phyloP scores from a whole-genome alignment of 768 basidiomycete genomes.

The Agaricus sinodeliciosus region DNA sequence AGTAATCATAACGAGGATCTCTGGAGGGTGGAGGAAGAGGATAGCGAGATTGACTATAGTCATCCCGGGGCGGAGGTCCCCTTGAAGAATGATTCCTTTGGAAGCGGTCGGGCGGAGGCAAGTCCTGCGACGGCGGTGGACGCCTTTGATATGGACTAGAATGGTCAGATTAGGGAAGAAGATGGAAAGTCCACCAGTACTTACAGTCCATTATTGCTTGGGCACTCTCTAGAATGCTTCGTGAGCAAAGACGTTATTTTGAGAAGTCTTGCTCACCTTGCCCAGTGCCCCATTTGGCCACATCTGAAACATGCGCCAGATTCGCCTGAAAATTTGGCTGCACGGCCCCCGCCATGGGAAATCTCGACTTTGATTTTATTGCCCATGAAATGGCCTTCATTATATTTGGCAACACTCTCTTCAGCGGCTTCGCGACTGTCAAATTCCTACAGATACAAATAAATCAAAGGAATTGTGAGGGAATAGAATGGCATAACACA shows the following conservation, averaged over 20 bases:
- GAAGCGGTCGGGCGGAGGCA: conserved; percentile 52
- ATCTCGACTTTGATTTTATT: conserved; percentile 87
- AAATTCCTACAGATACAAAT: conserved; percentile 56
- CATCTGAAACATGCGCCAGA: conserved; percentile 88
- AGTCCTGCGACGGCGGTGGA: conserved; percentile 36
- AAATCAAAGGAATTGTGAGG: neutral
- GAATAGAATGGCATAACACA: conserved; percentile 50
- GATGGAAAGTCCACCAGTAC: conserved; percentile 18
- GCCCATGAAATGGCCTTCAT: conserved; percentile 89
- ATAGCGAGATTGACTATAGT: conserved; percentile 39
- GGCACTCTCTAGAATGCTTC: conserved; percentile 55
- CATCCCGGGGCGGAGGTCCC: conserved; percentile 42
- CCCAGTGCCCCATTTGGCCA: conserved; percentile 84
- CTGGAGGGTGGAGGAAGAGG: conserved; percentile 30
- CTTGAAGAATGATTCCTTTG: conserved; percentile 49
- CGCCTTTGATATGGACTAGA: conserved; percentile 32
- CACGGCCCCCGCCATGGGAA: conserved; percentile 78
- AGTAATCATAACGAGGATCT: conserved; percentile 58
- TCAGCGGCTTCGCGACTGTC: conserved; percentile 76
- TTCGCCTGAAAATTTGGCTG: conserved; percentile 77
- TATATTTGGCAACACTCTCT: conserved; percentile 81
- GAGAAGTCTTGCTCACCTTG: conserved; percentile 45
- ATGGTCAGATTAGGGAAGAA: neutral
- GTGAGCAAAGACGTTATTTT: conserved; percentile 3
- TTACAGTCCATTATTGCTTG: conserved; percentile 48